These are phyloP conservation scores for Wickerhamiella pararugosa DNA, from an alignment of 1,139 yeast species.

Conservation along the genomic window DNA sequence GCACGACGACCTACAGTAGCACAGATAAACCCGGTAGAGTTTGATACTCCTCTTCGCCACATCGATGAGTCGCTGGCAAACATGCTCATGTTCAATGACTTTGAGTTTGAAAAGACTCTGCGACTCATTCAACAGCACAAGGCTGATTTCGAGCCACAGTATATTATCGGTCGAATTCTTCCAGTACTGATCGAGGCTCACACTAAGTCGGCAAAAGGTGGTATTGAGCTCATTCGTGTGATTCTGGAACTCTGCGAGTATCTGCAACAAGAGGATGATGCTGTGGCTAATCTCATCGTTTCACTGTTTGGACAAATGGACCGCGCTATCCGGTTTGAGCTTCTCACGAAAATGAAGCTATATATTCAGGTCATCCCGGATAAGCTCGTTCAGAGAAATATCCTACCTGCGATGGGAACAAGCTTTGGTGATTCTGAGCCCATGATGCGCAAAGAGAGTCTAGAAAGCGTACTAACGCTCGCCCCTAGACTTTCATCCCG, in stretches of 20 bases:
- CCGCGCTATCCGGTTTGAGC: constrained; percentile 56
- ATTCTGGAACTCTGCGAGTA: constrained; percentile 8
- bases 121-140: not conserved
- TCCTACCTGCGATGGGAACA: constrained; percentile 51
- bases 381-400: constrained; percentile 49
- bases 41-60: constrained; percentile 7
- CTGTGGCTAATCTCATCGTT: constrained; percentile 47
- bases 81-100: constrained; percentile 9
- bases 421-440: constrained; percentile 82
- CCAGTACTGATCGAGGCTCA: constrained; percentile 7
- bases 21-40: not conserved
- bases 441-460: constrained; percentile 64
- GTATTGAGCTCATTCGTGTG: constrained; percentile 7
- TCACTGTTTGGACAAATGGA: constrained; percentile 53
- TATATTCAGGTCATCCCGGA: constrained; percentile 40
- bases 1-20: not conserved
- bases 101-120: constrained; percentile 8
- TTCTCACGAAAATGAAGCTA: constrained; percentile 48
- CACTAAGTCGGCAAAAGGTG: constrained; percentile 6
- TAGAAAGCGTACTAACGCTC: constrained; percentile 51
- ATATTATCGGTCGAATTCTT: constrained; percentile 7
- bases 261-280: constrained; percentile 29
- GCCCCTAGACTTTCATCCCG: constrained; percentile 58
- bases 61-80: constrained; percentile 5
- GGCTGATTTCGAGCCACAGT: constrained; percentile 6